A percentile compares a stretch with the other conserved stretches of the same genome.
Evolutionary conservation across 192 early-diverging fungal species (phyloP).

Genomic region (Gonapodya sp.): DNA sequence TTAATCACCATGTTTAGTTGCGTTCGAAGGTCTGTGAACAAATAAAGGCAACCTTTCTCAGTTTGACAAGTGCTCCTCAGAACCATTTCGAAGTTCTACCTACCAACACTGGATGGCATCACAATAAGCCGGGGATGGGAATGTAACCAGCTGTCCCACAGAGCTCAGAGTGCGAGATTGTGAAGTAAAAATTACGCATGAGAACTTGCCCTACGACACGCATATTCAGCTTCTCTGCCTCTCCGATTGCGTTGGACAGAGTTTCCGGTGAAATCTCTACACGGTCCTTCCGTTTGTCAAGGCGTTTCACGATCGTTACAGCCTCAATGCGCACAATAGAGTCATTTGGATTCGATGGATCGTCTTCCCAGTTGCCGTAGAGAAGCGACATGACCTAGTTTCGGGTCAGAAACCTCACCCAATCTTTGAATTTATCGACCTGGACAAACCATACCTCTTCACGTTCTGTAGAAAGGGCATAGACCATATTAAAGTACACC

Average conservation of each 20-base stretch:
- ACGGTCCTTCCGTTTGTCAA: conserved; percentile 16
- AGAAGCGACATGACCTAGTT: neutral
- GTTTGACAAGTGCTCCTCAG: neutral
- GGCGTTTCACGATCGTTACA: conserved; percentile 11
- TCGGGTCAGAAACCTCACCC: neutral
- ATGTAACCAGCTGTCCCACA: conserved; percentile 10
- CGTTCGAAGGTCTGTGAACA: conserved; percentile 12
- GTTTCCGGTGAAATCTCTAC: conserved; percentile 17
- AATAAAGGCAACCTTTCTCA: neutral
- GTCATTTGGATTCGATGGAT: neutral
- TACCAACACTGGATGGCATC: conserved; percentile 10
- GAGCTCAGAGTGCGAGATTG: neutral
- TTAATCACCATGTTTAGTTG: conserved; percentile 13
- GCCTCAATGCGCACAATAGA: conserved; percentile 12
- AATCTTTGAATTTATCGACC: neutral
- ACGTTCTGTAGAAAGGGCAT: neutral
- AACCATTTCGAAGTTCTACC: neutral
- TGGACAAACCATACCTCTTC: neutral
- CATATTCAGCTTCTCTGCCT: conserved; percentile 11
- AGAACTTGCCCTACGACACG: conserved; percentile 9
- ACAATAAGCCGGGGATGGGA: conserved; percentile 16
- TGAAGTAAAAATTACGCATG: neutral
- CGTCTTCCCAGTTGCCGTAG: neutral
- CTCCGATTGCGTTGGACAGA: conserved; percentile 11
- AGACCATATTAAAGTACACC: neutral